Base-by-base conservation (phyloP, 139 green algal species). In the Chlamydomonas urium region DNA sequence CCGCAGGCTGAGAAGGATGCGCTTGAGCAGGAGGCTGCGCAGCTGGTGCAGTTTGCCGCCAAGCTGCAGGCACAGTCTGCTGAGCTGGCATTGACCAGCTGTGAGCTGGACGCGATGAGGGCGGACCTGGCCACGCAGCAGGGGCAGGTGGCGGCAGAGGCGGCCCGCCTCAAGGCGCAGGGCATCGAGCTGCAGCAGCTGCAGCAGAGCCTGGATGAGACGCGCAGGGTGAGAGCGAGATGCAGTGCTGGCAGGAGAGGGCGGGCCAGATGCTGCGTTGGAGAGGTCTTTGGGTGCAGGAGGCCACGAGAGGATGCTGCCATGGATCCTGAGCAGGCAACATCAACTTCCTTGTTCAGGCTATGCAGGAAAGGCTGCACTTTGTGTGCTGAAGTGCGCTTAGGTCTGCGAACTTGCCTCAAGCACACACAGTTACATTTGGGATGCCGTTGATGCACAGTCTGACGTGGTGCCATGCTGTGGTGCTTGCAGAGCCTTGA, bases 1-100 rank as follows among this genome's bases (percentile, higher is more conserved):
- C 21, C 53, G 65, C 71, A 85, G 79, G 29, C 56, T 24, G 75
- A 81, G 38, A 63, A 60, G 38, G 38, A 50, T 21, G 32, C 48
- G 5, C 33, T 85, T 47, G 75, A 81, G 48, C 28, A 59, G 1
- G 79, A 81, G 60, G 71, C 75, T 0, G 56, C 36, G 38, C 24
- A 75, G 71, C 79, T 85, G 34, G 66, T 84, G 10, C 74, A 75
- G 36, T 76, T 72, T 70, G 79, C 79, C n/a, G 58, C 36, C 6
- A 71, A 45, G 66, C 74, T 84, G 74, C 57, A 75, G 50, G 74
- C 42, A 2, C 78, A 84, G 38, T 80, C 72, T 31, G 34, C 38
- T 1, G 70, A 84, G 65, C 74, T 84, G 65, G 73, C 73, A 21
- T 10, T 32, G n/a, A 33, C 37, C 23, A 71, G 31, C 36, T 34